These are phyloP conservation scores for Euptelea pleiosperma DNA, from an alignment of 164 flowering plant genomes.

Conservation along the genomic window DNA sequence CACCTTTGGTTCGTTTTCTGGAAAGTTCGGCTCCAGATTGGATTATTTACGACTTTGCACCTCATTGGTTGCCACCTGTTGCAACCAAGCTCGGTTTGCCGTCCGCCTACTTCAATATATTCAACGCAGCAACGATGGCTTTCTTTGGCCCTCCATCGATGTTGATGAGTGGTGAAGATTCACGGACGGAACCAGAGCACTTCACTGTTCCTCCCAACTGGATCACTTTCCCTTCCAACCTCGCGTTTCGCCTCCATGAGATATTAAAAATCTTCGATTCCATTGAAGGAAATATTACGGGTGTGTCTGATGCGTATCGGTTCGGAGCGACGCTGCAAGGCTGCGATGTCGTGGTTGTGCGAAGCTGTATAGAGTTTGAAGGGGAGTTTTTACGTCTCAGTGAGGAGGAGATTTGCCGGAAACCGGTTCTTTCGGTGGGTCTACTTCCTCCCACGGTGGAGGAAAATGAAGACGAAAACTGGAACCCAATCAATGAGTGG, in stretches of 20 bases:
- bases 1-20: too few relatives aligned
- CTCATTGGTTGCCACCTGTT: too few relatives aligned
- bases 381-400: conserved; percentile 13
- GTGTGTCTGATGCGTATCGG: conserved; percentile 19
- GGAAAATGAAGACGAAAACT: neutral
- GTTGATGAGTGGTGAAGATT: neutral
- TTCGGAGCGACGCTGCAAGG: neutral
- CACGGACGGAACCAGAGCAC: neutral
- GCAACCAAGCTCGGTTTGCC: too few relatives aligned
- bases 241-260: too few relatives aligned
- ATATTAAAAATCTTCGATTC: neutral
- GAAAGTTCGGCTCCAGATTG: too few relatives aligned
- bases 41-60: too few relatives aligned
- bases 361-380: conserved; percentile 18
- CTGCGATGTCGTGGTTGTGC: conserved; percentile 4
- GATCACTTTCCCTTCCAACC: neutral
- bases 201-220: neutral
- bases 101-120: too few relatives aligned
- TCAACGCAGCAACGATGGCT: too few relatives aligned
- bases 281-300: neutral
- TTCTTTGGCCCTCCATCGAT: too few relatives aligned
- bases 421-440: conserved; percentile 24
- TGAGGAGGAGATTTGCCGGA: conserved; percentile 5
- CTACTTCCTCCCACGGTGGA: conserved; percentile 15
- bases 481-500: conserved; percentile 1